Conservation (phyloP, 75 land plant genomes). For the Isoetes taiwanensis region DNA sequence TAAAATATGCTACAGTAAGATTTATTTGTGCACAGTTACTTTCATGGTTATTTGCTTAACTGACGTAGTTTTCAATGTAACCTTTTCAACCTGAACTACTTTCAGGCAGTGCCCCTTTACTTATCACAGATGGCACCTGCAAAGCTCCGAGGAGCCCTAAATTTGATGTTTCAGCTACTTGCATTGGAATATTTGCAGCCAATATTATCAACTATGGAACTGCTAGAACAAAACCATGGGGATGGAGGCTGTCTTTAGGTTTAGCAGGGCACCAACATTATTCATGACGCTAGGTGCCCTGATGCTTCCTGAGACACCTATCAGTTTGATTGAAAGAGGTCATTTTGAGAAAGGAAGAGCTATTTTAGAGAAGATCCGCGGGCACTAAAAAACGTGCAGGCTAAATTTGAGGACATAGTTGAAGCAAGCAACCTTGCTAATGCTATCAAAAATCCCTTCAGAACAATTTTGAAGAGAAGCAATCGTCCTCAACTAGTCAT, state of each 20-base stretch:
- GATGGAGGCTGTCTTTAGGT: conserved; percentile 82
- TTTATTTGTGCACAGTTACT: not conserved
- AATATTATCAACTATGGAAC: conserved; percentile 23
- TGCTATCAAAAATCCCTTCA: conserved; percentile 53
- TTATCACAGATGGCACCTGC: conserved; percentile 38
- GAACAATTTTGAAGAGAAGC: conserved; percentile 43
- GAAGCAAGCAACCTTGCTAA: conserved; percentile 56
- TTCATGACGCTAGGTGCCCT: conserved; percentile 56
- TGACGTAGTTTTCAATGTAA: not conserved
- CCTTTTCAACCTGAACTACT: not conserved
- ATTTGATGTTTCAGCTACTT: conserved; percentile 26
- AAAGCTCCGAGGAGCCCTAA: conserved; percentile 29
- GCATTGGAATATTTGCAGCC: conserved; percentile 22
- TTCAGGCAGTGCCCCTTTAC: conserved; percentile 18
- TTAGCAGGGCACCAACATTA: conserved; percentile 51
- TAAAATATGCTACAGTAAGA: not conserved
- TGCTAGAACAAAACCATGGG: conserved; percentile 29
- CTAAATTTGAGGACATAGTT: conserved; percentile 57
- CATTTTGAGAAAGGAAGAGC: conserved; percentile 23
- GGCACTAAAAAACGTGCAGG: conserved; percentile 41
- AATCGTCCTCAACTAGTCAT: conserved; percentile 77
- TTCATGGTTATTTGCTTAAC: not conserved
- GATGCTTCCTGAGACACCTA: conserved; percentile 69
- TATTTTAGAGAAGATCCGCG: conserved; percentile 48
- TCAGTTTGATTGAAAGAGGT: conserved; percentile 50